Evolutionary conservation across 352 stramenopile species (phyloP).

Genomic region (Phytophthora ramorum): DNA sequence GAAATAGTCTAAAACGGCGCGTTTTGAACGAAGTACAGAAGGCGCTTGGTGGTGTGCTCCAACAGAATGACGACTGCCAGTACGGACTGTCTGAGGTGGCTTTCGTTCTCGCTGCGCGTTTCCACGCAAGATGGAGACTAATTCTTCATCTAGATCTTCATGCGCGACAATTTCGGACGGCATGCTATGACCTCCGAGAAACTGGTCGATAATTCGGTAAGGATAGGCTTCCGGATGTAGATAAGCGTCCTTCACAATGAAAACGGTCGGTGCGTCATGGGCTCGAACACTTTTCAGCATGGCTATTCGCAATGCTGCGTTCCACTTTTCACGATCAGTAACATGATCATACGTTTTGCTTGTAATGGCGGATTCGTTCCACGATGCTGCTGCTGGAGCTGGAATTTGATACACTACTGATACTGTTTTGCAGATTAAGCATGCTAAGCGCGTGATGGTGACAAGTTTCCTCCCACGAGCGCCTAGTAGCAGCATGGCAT

Average conservation of each 20-base stretch:
- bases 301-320: slow-evolving; percentile 38
- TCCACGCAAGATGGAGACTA: slow-evolving; percentile 47
- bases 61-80: not conserved
- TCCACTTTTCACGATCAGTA: slow-evolving; percentile 36
- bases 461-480: slow-evolving; percentile 52
- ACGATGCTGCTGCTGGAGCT: not conserved
- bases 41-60: not conserved
- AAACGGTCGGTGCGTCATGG: slow-evolving; percentile 47
- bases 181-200: slow-evolving; percentile 50
- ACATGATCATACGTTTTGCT: not conserved
- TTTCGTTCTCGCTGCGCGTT: slow-evolving; percentile 28
- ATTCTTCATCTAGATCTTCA: slow-evolving; percentile 58
- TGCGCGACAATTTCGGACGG: slow-evolving; percentile 53
- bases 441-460: slow-evolving; percentile 60
- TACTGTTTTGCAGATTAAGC: slow-evolving; percentile 57
- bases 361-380: not conserved
- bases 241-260: slow-evolving; percentile 64
- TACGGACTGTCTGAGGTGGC: not conserved
- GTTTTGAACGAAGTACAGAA: slow-evolving; percentile 48
- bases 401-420: slow-evolving; percentile 39
- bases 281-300: slow-evolving; percentile 51
- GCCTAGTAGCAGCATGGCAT: slow-evolving; percentile 60
- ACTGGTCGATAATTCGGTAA: slow-evolving; percentile 56
- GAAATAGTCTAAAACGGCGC: slow-evolving; percentile 57
- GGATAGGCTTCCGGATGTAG: slow-evolving; percentile 32